Evolutionary conservation across 352 stramenopile genomes (phyloP).

Genomic region (Globisporangium nunn): DNA sequence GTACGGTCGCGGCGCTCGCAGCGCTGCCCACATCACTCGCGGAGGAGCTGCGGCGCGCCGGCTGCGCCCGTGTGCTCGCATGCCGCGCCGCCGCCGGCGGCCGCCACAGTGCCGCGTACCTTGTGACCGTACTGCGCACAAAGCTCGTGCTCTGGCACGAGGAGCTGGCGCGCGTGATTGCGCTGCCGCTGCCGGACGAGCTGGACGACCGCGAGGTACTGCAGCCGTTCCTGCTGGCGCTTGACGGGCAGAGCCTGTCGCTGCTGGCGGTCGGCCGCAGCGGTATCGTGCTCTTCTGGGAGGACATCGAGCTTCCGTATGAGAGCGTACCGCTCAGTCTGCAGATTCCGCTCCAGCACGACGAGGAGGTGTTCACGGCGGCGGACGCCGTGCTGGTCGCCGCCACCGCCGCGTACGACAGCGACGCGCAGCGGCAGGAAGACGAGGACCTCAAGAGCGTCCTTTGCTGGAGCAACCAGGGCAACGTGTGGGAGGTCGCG

Average conservation of each 20-base stretch:
- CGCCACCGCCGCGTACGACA: slow-evolving; percentile 11
- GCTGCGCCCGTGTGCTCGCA: slow-evolving; percentile 18
- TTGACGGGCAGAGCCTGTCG: slow-evolving; percentile 58
- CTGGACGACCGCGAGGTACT: slow-evolving; percentile 38
- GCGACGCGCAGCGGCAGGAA: not conserved
- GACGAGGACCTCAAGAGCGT: slow-evolving; percentile 30
- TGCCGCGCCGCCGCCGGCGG: slow-evolving; percentile 39
- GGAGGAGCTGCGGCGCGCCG: slow-evolving; percentile 3
- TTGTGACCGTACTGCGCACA: slow-evolving; percentile 42
- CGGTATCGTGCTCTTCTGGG: slow-evolving; percentile 73
- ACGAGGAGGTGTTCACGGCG: slow-evolving; percentile 47
- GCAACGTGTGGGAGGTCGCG: slow-evolving; percentile 73
- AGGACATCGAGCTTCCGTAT: slow-evolving; percentile 73
- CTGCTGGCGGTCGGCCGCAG: slow-evolving; percentile 60
- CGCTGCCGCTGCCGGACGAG: slow-evolving; percentile 49
- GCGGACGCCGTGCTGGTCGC: slow-evolving; percentile 25
- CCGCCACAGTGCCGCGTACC: slow-evolving; percentile 47
- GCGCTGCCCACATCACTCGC: slow-evolving; percentile 28
- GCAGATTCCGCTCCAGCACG: slow-evolving; percentile 55
- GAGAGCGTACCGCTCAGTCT: slow-evolving; percentile 71
- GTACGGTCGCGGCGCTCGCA: slow-evolving; percentile 38
- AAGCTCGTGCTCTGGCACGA: slow-evolving; percentile 70
- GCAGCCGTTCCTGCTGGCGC: slow-evolving; percentile 57
- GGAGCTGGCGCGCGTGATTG: slow-evolving; percentile 25
- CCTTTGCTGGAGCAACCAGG: slow-evolving; percentile 76